Evolutionary conservation across 2,329 filamentous ascomycete genomes (phyloP), one percentile per base, ranked within the genome.

Genomic region (Hirsutella thompsonii): DNA sequence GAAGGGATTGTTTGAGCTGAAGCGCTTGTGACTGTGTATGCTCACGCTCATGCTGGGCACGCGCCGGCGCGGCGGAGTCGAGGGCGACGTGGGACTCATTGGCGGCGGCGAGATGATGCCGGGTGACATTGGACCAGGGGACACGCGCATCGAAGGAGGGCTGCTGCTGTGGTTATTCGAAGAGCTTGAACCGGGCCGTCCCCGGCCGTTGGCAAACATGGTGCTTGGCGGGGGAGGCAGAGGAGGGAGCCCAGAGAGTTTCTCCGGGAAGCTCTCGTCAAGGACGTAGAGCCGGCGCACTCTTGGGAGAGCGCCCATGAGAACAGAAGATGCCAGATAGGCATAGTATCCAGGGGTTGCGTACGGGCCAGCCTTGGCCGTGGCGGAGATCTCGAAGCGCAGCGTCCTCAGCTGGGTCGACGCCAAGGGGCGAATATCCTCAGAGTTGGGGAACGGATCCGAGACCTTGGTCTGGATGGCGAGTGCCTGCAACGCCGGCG

Each of bases 281-380:
- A 86, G 82, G 16, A 95, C 90, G 56, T 93, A 95, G 8, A 96
- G 73, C 19, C 80, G 75, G 29, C 72, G 72, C 8, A 96, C 70
- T 29, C 72, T 74, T 1, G 88, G 87, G 8, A 96, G 70, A 8
- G 77, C 74, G 46, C 81, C 82, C 14, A 78, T 74, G 45, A 92
- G 76, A 26, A 96, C 74, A 0, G 86, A 94, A n/a, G 75, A 75
- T 20, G 86, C 80, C 18, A 96, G 75, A 60, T 94, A 94, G 45
- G 77, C 75, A 60, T 95, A 94, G 64, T 94, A 93, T 16, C 72
- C 72, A 9, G 67, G 60, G 1, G 72, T 72, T 8, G 68, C 63
- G 45, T 76, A 82, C 10, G 79, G 69, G 19, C 77, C 74, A 1
- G 74, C 64, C 4, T 67, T 58, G 0, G 74, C 63, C 9, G 67